These are phyloP conservation scores for Naumovozyma castellii DNA, from an alignment of 805 yeast genomes.

Conservation along the genomic window DNA sequence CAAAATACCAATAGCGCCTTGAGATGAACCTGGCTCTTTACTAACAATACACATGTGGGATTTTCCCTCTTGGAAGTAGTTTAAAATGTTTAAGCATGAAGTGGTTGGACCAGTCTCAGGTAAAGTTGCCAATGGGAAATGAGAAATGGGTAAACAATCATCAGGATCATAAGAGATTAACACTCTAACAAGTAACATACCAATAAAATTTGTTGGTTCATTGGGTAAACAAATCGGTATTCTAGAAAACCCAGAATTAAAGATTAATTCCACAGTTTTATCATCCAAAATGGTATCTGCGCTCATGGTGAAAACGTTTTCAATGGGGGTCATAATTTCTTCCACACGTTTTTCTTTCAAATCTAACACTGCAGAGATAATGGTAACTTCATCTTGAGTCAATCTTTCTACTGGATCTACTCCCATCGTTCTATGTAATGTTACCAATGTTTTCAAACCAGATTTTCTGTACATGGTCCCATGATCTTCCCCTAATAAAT, in stretches of 20 bases:
- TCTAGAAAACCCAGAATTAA: conserved; percentile 89
- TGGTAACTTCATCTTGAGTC: conserved; percentile 92
- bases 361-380: conserved; percentile 87
- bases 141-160: conserved; percentile 83
- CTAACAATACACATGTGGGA: conserved; percentile 95
- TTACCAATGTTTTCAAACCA: conserved; percentile 87
- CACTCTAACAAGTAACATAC: conserved; percentile 88
- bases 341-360: conserved; percentile 83
- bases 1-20: conserved; percentile 83
- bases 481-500: conserved; percentile 85
- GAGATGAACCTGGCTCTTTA: conserved; percentile 69
- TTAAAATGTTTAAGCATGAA: conserved; percentile 84
- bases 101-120: conserved; percentile 92
- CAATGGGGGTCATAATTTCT: conserved; percentile 89
- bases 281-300: conserved; percentile 80
- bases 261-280: conserved; percentile 73
- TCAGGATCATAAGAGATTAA: conserved; percentile 94
- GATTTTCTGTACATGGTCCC: conserved; percentile 90
- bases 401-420: conserved; percentile 56
- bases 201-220: conserved; percentile 84
- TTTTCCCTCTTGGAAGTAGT: conserved; percentile 95
- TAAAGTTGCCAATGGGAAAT: conserved; percentile 89
- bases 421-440: conserved; percentile 89
- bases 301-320: conserved; percentile 78
- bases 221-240: conserved; percentile 88